Evolutionary conservation across 768 basidiomycete genomes (phyloP).

Genomic region (Goffeauzyma gilvescens): DNA sequence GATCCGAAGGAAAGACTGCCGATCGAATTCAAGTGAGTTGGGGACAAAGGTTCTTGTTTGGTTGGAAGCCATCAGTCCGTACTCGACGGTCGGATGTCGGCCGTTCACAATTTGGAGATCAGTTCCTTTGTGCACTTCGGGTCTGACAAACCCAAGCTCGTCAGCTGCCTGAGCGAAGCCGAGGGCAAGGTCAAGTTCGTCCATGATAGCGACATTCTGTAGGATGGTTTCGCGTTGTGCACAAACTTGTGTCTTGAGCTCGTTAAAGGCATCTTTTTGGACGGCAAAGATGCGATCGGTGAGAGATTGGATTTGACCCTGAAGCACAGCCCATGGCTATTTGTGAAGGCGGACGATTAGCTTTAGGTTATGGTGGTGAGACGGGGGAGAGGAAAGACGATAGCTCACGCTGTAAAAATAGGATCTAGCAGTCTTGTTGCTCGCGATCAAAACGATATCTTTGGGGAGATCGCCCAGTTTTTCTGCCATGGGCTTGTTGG

Average conservation of each 20-base stretch:
- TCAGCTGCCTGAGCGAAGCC: conserved; percentile 62
- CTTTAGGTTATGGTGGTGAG: background rate
- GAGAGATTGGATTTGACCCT: conserved; percentile 14
- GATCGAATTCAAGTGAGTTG: conserved; percentile 51
- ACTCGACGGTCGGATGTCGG: conserved; percentile 82
- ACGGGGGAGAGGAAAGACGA: background rate
- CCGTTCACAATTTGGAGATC: conserved; percentile 56
- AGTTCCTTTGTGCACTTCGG: conserved; percentile 44
- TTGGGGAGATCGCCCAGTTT: no score
- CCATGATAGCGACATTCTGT: conserved; percentile 55
- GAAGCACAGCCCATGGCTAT: conserved; percentile 26
- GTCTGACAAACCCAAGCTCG: conserved; percentile 59
- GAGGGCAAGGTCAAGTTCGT: conserved; percentile 69
- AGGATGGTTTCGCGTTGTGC: conserved; percentile 41
- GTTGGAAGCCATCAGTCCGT: conserved; percentile 54
- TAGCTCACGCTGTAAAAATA: conserved; percentile 17
- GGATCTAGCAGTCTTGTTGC: conserved; percentile 11
- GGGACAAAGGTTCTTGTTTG: conserved; percentile 52
- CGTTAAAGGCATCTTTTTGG: conserved; percentile 43
- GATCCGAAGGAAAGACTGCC: conserved; percentile 49
- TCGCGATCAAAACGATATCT: conserved; percentile 14
- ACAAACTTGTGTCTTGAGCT: conserved; percentile 47
- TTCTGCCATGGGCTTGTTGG: no score
- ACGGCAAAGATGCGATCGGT: conserved; percentile 14
- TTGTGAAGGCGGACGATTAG: background rate